Conservation (phyloP, 257 asterid genomes). For the Lithospermum erythrorhizon region DNA sequence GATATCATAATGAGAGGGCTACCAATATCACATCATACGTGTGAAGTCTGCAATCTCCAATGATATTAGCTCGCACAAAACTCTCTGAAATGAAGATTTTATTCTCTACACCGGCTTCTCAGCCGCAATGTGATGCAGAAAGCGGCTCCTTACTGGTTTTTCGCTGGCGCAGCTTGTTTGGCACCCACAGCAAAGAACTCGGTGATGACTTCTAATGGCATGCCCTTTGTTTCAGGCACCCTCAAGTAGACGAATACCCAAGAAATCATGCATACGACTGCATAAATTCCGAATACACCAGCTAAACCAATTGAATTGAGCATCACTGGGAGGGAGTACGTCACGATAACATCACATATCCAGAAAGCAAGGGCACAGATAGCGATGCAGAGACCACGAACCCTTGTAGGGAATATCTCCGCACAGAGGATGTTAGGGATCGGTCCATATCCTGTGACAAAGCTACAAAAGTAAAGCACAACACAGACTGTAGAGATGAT, state of each 20-base stretch:
- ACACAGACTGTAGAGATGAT: slow-evolving; percentile 68
- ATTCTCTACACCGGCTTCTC: not conserved
- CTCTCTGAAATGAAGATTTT: not conserved
- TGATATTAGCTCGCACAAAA: not conserved
- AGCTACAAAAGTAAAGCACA: slow-evolving; percentile 70
- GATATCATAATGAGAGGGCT: not conserved
- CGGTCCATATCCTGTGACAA: slow-evolving; percentile 88
- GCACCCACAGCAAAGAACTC: slow-evolving; percentile 87
- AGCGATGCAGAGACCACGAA: slow-evolving; percentile 88
- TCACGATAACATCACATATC: slow-evolving; percentile 84
- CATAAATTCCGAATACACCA: slow-evolving; percentile 72
- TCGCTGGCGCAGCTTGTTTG: slow-evolving; percentile 26
- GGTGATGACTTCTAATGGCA: slow-evolving; percentile 79
- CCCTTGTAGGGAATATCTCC: slow-evolving; percentile 79
- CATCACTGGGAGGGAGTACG: slow-evolving; percentile 71
- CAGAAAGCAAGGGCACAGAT: slow-evolving; percentile 79
- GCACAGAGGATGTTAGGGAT: slow-evolving; percentile 83
- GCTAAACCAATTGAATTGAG: slow-evolving; percentile 64
- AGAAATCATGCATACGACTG: slow-evolving; percentile 50
- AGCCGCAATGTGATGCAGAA: not conserved
- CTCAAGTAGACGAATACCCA: slow-evolving; percentile 60
- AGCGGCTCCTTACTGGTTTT: slow-evolving; percentile 14
- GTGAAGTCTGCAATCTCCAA: not conserved
- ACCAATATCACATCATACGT: not conserved
- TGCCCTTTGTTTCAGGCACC: slow-evolving; percentile 85